Percentiles rank a stretch among this genome's conserved stretches.
phyloP scores from a whole-genome alignment of 768 basidiomycete species.

The Lactifluus volemus region DNA sequence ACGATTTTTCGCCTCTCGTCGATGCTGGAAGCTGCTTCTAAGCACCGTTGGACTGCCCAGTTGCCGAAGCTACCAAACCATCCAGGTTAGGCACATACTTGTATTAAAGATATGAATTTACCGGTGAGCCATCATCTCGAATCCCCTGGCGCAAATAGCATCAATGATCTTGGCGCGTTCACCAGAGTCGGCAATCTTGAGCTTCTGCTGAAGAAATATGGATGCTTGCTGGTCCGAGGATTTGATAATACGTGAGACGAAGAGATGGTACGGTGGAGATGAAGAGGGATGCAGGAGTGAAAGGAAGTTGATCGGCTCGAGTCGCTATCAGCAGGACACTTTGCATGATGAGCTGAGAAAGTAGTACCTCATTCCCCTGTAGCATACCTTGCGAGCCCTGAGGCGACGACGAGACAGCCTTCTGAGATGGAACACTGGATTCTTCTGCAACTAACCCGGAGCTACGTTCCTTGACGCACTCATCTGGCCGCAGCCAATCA shows the following conservation, averaged over 20 bases:
- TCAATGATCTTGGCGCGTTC: constrained; percentile 80
- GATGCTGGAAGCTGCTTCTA: constrained; percentile 66
- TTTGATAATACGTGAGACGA: constrained; percentile 81
- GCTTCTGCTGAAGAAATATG: constrained; percentile 83
- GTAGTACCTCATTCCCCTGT: constrained; percentile 41
- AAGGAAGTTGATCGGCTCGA: constrained; percentile 81
- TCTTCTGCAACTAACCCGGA: constrained; percentile 23
- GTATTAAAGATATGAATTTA: constrained; percentile 24
- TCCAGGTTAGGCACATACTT: not conserved
- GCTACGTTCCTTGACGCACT: constrained; percentile 23
- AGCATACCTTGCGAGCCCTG: constrained; percentile 22
- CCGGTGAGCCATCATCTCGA: constrained; percentile 92
- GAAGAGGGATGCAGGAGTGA: constrained; percentile 80
- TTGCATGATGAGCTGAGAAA: not conserved
- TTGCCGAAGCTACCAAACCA: constrained; percentile 64
- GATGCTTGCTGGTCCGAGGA: constrained; percentile 87
- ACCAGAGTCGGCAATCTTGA: constrained; percentile 73
- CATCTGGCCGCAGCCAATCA: constrained; percentile 40
- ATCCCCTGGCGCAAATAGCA: constrained; percentile 75
- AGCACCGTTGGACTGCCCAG: constrained; percentile 83
- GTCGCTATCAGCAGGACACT: not conserved
- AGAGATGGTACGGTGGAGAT: constrained; percentile 72
- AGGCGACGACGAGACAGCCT: constrained; percentile 3
- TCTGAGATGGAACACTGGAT: constrained; percentile 13
- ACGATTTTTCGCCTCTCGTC: constrained; percentile 79